A percentile compares a stretch with the other conserved stretches of the same genome.
Conservation (phyloP, 2,329 filamentous ascomycete species). For the Mariannaea elegans region DNA sequence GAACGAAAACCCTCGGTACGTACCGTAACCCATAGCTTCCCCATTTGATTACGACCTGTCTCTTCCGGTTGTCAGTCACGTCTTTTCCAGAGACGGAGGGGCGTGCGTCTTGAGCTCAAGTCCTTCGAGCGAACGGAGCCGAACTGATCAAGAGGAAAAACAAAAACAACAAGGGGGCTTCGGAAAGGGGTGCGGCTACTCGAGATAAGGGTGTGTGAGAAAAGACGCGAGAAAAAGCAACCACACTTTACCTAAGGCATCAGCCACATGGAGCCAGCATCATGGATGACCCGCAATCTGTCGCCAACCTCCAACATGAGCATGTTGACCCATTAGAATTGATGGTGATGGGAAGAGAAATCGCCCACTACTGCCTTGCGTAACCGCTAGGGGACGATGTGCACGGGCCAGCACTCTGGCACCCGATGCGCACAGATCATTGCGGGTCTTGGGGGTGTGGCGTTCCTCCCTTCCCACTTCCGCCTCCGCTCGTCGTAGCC, state of each 20-base stretch:
- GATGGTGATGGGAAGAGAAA: not conserved
- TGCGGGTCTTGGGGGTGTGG: constrained; percentile 17
- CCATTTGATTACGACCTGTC: not conserved
- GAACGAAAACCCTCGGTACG: constrained; percentile 5
- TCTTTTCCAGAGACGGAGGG: not conserved
- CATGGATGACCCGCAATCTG: not conserved
- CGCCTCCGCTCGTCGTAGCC: constrained; percentile 2
- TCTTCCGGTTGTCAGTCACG: not conserved
- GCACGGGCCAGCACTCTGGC: not conserved
- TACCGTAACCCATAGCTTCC: not conserved
- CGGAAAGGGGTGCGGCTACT: constrained; percentile 5
- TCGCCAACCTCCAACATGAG: too few species aligned
- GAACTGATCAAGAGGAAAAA: constrained; percentile 2
- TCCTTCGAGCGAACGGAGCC: constrained; percentile 2
- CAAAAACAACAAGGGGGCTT: constrained; percentile 11
- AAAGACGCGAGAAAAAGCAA: not conserved
- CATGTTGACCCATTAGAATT: too few species aligned
- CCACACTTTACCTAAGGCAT: not conserved
- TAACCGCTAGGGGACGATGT: too few species aligned
- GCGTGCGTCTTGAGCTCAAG: not conserved
- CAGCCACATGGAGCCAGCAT: constrained; percentile 22
- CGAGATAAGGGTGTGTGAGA: constrained; percentile 10
- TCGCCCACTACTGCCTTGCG: not conserved
- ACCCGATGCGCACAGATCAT: constrained; percentile 28
- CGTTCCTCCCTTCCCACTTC: not conserved